A percentile compares a stretch with the other conserved stretches of the same genome.
These are phyloP conservation scores for Talaromyces sp. DNA, from an alignment of 2,329 filamentous ascomycete genomes.

Conservation along the genomic window DNA sequence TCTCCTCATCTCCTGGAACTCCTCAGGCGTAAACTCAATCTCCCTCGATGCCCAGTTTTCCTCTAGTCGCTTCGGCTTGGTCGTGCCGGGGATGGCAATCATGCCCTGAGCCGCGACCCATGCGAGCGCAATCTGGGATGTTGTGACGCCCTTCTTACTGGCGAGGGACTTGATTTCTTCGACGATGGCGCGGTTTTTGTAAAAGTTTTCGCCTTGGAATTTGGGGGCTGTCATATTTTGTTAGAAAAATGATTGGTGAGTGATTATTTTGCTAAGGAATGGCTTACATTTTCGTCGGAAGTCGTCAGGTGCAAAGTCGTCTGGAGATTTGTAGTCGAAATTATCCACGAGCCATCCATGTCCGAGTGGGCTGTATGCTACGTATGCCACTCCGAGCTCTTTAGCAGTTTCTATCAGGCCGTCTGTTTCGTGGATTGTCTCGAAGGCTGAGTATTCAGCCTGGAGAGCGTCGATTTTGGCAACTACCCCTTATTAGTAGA, in stretches of 20 bases:
- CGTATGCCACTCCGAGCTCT: neutral
- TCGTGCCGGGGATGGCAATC: slow-evolving; percentile 49
- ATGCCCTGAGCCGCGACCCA: slow-evolving; percentile 43
- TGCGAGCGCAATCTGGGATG: slow-evolving; percentile 39
- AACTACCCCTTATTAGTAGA: slow-evolving; percentile 32
- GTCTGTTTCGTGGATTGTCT: slow-evolving; percentile 41
- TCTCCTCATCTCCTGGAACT: slow-evolving; percentile 38
- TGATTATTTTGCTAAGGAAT: neutral
- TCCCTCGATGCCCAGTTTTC: slow-evolving; percentile 42
- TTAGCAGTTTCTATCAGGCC: slow-evolving; percentile 41
- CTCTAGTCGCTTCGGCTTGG: slow-evolving; percentile 38
- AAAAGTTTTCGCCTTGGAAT: neutral
- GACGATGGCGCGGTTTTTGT: slow-evolving; percentile 21
- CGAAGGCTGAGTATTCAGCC: slow-evolving; percentile 47
- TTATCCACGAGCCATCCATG: neutral
- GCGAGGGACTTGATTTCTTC: slow-evolving; percentile 43
- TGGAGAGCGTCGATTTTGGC: slow-evolving; percentile 49
- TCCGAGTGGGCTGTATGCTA: neutral
- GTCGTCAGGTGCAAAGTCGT: neutral
- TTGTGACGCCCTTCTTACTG: slow-evolving; percentile 31
- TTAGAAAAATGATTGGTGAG: too few species aligned
- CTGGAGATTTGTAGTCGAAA: neutral
- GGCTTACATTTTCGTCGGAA: neutral
- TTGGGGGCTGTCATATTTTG: neutral
- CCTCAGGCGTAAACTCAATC: slow-evolving; percentile 37